phyloP scores from a whole-genome alignment of 345 rosid species.

The Citrus sinensis region DNA sequence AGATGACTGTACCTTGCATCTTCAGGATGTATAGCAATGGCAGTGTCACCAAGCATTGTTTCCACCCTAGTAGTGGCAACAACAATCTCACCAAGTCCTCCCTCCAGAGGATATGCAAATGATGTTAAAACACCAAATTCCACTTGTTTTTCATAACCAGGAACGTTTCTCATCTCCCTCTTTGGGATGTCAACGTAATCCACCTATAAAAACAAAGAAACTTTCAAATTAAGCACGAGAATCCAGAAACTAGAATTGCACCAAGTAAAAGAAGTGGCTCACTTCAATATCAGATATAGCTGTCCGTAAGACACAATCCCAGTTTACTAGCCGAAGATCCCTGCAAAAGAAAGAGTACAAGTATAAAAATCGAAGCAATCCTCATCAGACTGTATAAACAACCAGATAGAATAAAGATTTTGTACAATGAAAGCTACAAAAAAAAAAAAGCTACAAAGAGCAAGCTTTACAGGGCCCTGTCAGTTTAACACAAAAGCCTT shows the following conservation, averaged over 20 bases:
- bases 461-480: not conserved
- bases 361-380: not conserved
- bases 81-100: constrained; percentile 76
- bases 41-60: constrained; percentile 98
- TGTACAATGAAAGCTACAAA: not conserved
- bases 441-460: not conserved
- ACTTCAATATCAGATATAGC: constrained; percentile 95
- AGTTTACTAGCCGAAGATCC: constrained; percentile 78
- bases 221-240: constrained; percentile 19
- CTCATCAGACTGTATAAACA: not conserved
- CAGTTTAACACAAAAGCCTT: not conserved
- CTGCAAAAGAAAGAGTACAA: constrained; percentile 37
- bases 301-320: constrained; percentile 84
- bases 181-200: constrained; percentile 76
- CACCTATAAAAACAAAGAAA: constrained; percentile 52
- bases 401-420: not conserved
- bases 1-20: constrained; percentile 79
- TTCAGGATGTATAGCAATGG: constrained; percentile 90
- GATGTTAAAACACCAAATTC: constrained; percentile 92
- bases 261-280: constrained; percentile 20
- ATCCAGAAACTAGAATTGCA: constrained; percentile 9
- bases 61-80: constrained; percentile 98
- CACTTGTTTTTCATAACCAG: constrained; percentile 80
- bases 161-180: constrained; percentile 56
- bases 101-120: constrained; percentile 88